Conservation (phyloP, 192 early-diverging fungal species). For the Entophlyctis luteolus region DNA sequence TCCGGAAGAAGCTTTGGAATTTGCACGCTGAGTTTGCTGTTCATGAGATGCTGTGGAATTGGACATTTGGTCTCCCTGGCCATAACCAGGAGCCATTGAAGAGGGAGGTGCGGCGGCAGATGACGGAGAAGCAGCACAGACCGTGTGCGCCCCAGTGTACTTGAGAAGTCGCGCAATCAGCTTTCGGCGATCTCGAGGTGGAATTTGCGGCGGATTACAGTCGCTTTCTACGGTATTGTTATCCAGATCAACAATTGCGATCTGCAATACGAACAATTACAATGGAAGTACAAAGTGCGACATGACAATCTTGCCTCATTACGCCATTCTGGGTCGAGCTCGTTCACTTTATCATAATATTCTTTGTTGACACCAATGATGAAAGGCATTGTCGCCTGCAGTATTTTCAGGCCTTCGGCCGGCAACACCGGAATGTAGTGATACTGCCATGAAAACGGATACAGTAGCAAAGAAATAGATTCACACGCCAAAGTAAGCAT, state of each 20-base stretch:
- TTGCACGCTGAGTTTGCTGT: too few relatives aligned
- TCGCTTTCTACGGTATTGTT: constrained; percentile 53
- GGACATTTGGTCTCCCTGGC: too few relatives aligned
- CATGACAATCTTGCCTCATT: constrained; percentile 52
- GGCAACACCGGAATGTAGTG: constrained; percentile 75
- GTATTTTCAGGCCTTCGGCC: constrained; percentile 52
- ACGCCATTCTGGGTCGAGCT: constrained; percentile 52
- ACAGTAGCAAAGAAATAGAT: constrained; percentile 58
- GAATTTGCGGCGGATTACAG: constrained; percentile 38
- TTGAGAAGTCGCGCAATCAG: constrained; percentile 57
- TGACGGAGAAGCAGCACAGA: constrained; percentile 9
- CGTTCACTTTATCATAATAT: constrained; percentile 38
- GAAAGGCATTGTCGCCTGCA: constrained; percentile 75
- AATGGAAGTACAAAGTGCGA: background rate
- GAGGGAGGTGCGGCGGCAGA: background rate
- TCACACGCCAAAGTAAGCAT: constrained; percentile 71
- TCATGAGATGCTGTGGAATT: too few relatives aligned
- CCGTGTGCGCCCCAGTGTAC: constrained; percentile 43
- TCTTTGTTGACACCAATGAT: constrained; percentile 69
- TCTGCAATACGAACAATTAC: constrained; percentile 7
- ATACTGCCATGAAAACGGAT: constrained; percentile 74
- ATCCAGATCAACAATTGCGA: constrained; percentile 64
- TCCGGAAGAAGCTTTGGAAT: background rate
- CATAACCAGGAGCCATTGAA: too few relatives aligned
- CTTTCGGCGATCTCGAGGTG: constrained; percentile 61